These are phyloP conservation scores for Porpolomopsis calyptriformis DNA, from an alignment of 768 basidiomycete species.

Conservation along the genomic window DNA sequence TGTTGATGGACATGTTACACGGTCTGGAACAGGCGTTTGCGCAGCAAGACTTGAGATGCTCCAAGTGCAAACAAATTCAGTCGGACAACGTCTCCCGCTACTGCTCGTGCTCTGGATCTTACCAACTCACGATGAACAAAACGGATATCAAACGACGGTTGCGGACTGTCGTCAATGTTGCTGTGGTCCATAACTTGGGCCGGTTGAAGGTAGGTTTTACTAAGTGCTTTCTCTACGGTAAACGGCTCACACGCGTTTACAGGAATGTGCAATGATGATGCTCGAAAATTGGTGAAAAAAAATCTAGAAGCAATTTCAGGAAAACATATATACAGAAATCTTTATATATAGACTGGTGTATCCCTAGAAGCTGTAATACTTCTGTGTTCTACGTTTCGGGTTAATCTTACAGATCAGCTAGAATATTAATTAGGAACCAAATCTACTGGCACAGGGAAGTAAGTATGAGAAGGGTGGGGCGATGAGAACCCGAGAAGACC, in stretches of 20 bases:
- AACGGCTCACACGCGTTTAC: not conserved
- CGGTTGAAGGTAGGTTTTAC: conserved; percentile 49
- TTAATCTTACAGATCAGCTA: too few relatives aligned
- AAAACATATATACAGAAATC: too few relatives aligned
- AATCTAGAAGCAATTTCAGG: not conserved
- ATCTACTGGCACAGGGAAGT: too few relatives aligned
- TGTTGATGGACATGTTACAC: conserved; percentile 67
- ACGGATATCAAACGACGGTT: conserved; percentile 62
- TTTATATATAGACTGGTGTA: too few relatives aligned
- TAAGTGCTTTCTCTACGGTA: conserved; percentile 2
- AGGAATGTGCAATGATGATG: conserved; percentile 39
- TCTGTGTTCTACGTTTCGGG: too few relatives aligned
- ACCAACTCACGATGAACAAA: conserved; percentile 61
- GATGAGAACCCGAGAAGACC: not conserved
- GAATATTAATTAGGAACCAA: too few relatives aligned
- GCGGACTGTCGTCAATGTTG: conserved; percentile 75
- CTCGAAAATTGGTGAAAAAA: conserved; percentile 31
- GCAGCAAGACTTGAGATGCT: conserved; percentile 84
- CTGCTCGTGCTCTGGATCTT: conserved; percentile 84
- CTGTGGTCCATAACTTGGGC: conserved; percentile 57
- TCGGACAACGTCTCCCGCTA: conserved; percentile 77
- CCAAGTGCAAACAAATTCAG: conserved; percentile 84
- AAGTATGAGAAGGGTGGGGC: too few relatives aligned
- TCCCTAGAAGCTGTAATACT: too few relatives aligned
- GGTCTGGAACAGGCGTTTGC: conserved; percentile 63